A percentile compares a stretch with the other conserved stretches of the same genome.
Conservation (phyloP, 768 basidiomycete species). For the Mycena capillaripes region DNA sequence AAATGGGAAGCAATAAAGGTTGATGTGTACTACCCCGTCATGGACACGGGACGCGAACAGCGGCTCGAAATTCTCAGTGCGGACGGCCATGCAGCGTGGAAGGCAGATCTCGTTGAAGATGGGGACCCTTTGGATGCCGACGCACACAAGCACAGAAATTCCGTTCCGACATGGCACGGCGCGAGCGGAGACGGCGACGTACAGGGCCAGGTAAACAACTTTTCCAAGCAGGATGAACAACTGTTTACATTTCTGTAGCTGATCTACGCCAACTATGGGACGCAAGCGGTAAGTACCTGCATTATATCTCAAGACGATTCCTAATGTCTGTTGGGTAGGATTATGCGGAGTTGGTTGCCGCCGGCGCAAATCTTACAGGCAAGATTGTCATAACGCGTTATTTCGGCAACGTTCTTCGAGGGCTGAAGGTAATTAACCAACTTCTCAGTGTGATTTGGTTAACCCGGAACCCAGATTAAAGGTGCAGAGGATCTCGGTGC, state of each 20-base stretch:
- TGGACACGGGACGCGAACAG: conserved; percentile 84
- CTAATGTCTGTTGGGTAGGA: conserved; percentile 45
- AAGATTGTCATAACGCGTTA: conserved; percentile 87
- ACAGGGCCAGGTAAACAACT: conserved; percentile 63
- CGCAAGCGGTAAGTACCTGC: conserved; percentile 60
- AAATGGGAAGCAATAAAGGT: neutral
- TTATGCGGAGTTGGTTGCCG: conserved; percentile 65
- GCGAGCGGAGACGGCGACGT: conserved; percentile 84
- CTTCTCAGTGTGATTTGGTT: neutral
- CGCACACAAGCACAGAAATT: conserved; percentile 74
- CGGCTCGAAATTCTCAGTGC: conserved; percentile 75
- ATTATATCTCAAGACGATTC: neutral
- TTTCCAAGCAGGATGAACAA: neutral
- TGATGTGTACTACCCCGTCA: conserved; percentile 88
- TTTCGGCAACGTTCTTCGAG: conserved; percentile 82
- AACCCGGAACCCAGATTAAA: conserved; percentile 66
- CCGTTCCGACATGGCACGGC: conserved; percentile 90
- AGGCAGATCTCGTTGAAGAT: conserved; percentile 81
- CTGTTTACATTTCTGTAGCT: conserved; percentile 40
- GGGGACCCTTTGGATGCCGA: conserved; percentile 79
- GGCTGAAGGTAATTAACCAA: conserved; percentile 77
- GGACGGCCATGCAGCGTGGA: conserved; percentile 70
- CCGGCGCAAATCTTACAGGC: conserved; percentile 81
- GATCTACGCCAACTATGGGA: conserved; percentile 87
- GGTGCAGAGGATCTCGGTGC: conserved; percentile 89